Conservation (phyloP, 495 filamentous ascomycete species). For the Xylaria palmicola region DNA sequence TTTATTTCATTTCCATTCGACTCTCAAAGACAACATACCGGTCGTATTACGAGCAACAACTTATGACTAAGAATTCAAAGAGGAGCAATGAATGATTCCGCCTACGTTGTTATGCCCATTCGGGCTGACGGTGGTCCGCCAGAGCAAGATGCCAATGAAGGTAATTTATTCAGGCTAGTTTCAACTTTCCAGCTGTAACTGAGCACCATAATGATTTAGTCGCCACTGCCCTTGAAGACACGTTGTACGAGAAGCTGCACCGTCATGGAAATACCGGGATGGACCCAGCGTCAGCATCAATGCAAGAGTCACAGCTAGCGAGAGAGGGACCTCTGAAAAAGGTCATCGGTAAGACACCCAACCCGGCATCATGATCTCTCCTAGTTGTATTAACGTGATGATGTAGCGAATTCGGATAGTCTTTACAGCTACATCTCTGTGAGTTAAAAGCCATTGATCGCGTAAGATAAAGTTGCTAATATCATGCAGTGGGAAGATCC, state of each 20-base stretch:
- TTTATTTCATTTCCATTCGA: not conserved
- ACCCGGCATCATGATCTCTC: no score
- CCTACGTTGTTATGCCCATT: slow-evolving; percentile 1
- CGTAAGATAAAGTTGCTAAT: not conserved
- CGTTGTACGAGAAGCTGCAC: not conserved
- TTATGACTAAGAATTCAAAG: not conserved
- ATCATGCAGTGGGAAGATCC: slow-evolving; percentile 3
- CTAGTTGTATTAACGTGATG: not conserved
- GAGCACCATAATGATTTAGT: not conserved
- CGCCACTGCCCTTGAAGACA: not conserved
- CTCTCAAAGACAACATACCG: not conserved
- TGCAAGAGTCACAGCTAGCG: not conserved
- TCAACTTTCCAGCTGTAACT: not conserved
- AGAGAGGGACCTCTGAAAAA: not conserved
- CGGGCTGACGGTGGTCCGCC: not conserved
- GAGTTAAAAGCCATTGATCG: not conserved
- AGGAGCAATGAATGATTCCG: not conserved
- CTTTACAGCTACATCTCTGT: slow-evolving; percentile 9
- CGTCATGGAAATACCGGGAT: not conserved
- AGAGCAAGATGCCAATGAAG: not conserved
- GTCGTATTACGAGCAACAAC: not conserved
- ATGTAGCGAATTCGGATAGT: not conserved
- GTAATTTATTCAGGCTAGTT: not conserved
- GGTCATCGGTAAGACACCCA: not conserved
- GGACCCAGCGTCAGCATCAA: no score